phyloP scores from a whole-genome alignment of 129 eudicot genomes.

The Lactuca sativa region DNA sequence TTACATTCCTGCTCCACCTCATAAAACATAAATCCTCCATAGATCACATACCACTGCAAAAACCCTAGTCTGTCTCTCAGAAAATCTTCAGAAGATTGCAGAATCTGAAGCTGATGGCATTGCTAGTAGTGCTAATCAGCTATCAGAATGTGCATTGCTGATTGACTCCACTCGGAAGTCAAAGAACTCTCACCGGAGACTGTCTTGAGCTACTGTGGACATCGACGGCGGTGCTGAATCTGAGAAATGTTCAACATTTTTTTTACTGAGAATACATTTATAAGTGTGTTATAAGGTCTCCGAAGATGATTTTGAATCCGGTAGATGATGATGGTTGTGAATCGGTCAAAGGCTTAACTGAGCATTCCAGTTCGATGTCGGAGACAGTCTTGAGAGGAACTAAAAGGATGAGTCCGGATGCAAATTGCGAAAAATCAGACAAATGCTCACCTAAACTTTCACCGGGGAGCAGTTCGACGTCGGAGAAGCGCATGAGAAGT shows the following conservation, averaged over 20 bases:
- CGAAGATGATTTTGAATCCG: not conserved
- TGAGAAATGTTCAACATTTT: constrained; percentile 1
- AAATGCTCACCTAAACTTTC: not conserved
- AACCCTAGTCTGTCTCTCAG: constrained; percentile 20
- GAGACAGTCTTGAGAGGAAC: constrained; percentile 7
- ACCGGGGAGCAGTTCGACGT: constrained; percentile 1
- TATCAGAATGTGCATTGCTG: constrained; percentile 26
- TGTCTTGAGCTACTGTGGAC: not conserved
- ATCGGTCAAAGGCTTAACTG: not conserved
- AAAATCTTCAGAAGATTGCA: constrained; percentile 9
- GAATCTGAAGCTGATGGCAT: constrained; percentile 19
- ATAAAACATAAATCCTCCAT: not conserved
- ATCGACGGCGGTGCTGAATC: constrained; percentile 23
- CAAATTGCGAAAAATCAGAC: constrained; percentile 11
- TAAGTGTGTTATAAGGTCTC: constrained; percentile 1
- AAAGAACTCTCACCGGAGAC: not conserved
- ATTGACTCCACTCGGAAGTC: not conserved
- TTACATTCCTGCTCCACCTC: constrained; percentile 2
- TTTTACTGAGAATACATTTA: not conserved
- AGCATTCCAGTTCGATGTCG: constrained; percentile 2
- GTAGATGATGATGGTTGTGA: not conserved
- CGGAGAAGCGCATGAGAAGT: constrained; percentile 3
- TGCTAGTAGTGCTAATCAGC: constrained; percentile 8
- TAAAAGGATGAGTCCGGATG: constrained; percentile 14
- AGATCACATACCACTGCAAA: constrained; percentile 8